Base-by-base conservation (phyloP, 1,139 yeast genomes). In the Yamadazyma buinensis region DNA sequence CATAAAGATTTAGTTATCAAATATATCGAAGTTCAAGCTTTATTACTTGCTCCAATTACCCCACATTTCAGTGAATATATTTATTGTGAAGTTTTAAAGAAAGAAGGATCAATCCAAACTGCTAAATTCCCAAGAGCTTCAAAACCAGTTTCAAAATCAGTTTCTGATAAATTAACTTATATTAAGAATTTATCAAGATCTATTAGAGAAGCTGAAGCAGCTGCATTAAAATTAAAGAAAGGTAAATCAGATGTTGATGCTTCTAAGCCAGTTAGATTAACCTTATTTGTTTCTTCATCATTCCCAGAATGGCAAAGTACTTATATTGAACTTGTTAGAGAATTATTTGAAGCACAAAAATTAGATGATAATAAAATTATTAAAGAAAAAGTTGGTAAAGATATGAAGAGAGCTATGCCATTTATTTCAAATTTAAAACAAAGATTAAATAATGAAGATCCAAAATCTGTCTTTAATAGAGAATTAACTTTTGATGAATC, bases 301-400 rank as follows among this genome's bases (percentile, higher is more conserved):
- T 92, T 84, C 88, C 98, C 99, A 30, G 92, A 84, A 50, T 92
- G 98, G 98, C 98, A 92, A 66, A 86, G 81, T 41, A 72, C 75
- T 48, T 92, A 87, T 63, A 81, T 92, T 52, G 92, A 85, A 46
- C 63, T 92, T 40, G 94, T 87, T 24, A 78, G 88, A 50, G 82
- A 84, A 47, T 72, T 88, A 47, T 85, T 84, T 54, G 92, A 83
- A 46, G 59, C 58, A 31, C 78, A 76, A 19, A 59, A 72, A 22
- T 67, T 84, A 49, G 69, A 77, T 41, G 88, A 83, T 55, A 80
- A 72, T 61, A 73, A 72, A 49, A 63, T 61, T 38, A 67, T 84
- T 45, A 81, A 75, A 57, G 72, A 75, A 45, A 75, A 66, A 53
- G 80, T 84, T 40, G 84, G 84, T 44, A 80, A 78, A 57, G 92